Percentiles rank a stretch among this genome's conserved stretches.
phyloP scores from a whole-genome alignment of 169 alveolate genomes.

The Eimeria acervulina region DNA sequence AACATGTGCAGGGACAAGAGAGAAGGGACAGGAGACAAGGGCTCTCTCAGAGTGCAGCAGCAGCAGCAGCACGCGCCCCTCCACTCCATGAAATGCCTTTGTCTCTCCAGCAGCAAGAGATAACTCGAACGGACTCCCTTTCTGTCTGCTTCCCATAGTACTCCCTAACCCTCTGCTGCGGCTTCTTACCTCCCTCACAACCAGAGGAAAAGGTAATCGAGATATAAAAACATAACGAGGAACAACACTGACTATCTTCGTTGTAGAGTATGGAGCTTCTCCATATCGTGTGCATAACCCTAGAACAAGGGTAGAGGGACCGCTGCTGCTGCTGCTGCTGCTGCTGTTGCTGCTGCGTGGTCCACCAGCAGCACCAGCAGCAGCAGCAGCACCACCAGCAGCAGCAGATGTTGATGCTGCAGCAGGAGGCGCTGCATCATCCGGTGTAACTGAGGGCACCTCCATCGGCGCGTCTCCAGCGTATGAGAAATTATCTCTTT shows the following conservation, averaged over 20 bases:
- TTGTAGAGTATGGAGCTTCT: constrained; percentile 88
- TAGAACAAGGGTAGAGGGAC: constrained; percentile 71
- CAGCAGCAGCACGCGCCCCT: constrained; percentile 63
- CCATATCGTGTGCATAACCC: constrained; percentile 91
- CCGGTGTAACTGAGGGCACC: too few species aligned
- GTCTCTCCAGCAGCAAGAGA: constrained; percentile 67
- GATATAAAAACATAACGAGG: constrained; percentile 90
- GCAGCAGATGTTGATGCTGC: background rate
- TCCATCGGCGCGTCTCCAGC: background rate
- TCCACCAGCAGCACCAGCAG: background rate
- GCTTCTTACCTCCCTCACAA: constrained; percentile 82
- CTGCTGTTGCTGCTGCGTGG: constrained; percentile 14
- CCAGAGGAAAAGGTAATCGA: constrained; percentile 89
- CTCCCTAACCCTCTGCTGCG: constrained; percentile 62
- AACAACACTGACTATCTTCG: constrained; percentile 90
- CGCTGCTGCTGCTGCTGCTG: constrained; percentile 49
- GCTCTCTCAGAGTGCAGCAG: background rate
- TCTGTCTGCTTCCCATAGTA: constrained; percentile 66
- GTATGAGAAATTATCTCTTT: background rate
- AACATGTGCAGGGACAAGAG: constrained; percentile 89
- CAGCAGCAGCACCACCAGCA: background rate
- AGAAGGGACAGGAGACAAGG: constrained; percentile 83
- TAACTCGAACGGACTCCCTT: constrained; percentile 69
- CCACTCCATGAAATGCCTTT: constrained; percentile 79
- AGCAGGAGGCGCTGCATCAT: too few species aligned